phyloP scores from a whole-genome alignment of 106 monocot species.

The Apostasia shenzhenica region DNA sequence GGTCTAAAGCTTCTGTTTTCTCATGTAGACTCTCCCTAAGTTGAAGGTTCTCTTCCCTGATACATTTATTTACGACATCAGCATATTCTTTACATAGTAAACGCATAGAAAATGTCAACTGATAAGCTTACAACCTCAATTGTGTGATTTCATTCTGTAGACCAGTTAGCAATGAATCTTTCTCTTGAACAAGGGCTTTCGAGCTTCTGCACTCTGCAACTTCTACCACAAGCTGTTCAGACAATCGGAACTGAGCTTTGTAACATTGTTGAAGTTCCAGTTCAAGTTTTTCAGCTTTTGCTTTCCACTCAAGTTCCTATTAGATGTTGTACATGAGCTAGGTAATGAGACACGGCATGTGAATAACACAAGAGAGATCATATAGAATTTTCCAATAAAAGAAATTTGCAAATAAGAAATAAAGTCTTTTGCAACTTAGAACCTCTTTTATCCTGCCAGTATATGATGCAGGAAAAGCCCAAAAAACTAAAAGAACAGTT shows the following conservation, averaged over 20 bases:
- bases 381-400: too few species aligned
- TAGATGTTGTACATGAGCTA: slow-evolving; percentile 1
- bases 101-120: not conserved
- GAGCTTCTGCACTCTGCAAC: slow-evolving; percentile 66
- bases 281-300: slow-evolving; percentile 85
- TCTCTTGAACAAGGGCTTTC: slow-evolving; percentile 64
- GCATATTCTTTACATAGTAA: not conserved
- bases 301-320: slow-evolving; percentile 93
- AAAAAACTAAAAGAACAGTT: too few species aligned
- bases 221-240: slow-evolving; percentile 85
- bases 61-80: slow-evolving; percentile 1
- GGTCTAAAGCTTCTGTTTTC: slow-evolving; percentile 65
- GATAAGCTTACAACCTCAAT: slow-evolving; percentile 41
- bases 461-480: too few species aligned
- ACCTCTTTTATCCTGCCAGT: too few species aligned
- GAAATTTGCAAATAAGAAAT: too few species aligned
- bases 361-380: too few species aligned
- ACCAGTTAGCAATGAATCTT: slow-evolving; percentile 34
- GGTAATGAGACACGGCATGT: not conserved
- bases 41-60: slow-evolving; percentile 69
- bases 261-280: slow-evolving; percentile 91
- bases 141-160: slow-evolving; percentile 52
- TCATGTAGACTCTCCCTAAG: slow-evolving; percentile 58
- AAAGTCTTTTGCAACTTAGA: too few species aligned
- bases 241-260: slow-evolving; percentile 80